Evolutionary conservation across 768 basidiomycete species (phyloP), one percentile per base, ranked within the genome.

Genomic region (Psilocybe azurescens): DNA sequence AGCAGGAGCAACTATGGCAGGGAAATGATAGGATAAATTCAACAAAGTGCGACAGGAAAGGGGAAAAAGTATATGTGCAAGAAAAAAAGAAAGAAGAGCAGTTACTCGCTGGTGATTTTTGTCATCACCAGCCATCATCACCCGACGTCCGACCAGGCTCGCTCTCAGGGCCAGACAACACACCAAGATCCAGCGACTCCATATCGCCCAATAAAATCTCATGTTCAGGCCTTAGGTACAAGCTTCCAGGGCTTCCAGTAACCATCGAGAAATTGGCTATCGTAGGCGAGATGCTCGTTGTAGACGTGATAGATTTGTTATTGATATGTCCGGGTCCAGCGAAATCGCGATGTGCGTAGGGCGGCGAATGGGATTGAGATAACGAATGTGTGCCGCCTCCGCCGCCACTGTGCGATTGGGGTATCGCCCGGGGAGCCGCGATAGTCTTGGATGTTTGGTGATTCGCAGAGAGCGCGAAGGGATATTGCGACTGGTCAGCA

Each of bases 151-250:
- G 38, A 56, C 53, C 48, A 30, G 20, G 38, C 5, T 70, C 67
- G 6, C 66, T 70, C n/a, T 70, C 70, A 11, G 69, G 71, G 1
- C 66, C 63, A 32, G 69, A 51, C 5, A 65, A 65, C 5, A 44
- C 41, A 44, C 80, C 78, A 32, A 83, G 67, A 67, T 83, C 81
- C 36, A 83, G 67, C 56, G 79, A 81, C 46, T 88, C 84, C 88
- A 93, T 87, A 68, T 93, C 91, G 0, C 85, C 87, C 8, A 93
- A 79, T 65, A 90, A 84, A 44, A 85, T 63, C 72, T 93, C 91
- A 69, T 93, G 89, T 69, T 92, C 91, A 5, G 91, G 89, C 5
- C 85, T 80, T 33, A 93, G 76, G 63, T 83, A 81, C 50, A 93
- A 75, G 69, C 91, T 93, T 11, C 83, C 81, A 0, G 91, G 91